These are phyloP conservation scores for Eucalyptus tenuipes DNA, from an alignment of 345 rosid genomes.

Conservation along the genomic window DNA sequence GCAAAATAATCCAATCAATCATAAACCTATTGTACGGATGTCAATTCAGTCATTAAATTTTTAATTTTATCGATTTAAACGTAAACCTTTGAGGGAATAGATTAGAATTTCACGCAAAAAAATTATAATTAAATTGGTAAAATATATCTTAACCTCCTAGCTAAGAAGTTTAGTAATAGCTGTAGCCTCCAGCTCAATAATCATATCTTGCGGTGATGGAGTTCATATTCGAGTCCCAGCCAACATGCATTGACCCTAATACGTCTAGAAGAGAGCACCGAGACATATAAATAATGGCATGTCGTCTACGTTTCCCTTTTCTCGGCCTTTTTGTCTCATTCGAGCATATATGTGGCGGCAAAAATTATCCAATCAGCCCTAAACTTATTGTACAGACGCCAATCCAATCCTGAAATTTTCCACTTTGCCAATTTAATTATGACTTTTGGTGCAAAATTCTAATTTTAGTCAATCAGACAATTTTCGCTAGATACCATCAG, in stretches of 20 bases:
- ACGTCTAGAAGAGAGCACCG: background rate
- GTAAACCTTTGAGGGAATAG: too few relatives aligned
- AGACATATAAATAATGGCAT: background rate
- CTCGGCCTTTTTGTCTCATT: background rate
- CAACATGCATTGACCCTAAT: background rate
- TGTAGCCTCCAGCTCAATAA: background rate
- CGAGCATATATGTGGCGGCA: background rate
- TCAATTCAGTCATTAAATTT: background rate
- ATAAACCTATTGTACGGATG: accelerated
- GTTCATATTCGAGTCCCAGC: background rate
- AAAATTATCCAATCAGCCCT: too few relatives aligned
- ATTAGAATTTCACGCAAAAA: too few relatives aligned
- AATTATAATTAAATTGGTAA: too few relatives aligned
- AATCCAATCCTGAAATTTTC: background rate
- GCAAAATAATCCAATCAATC: background rate
- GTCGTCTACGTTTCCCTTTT: background rate
- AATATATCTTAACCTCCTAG: background rate
- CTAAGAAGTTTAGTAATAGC: background rate
- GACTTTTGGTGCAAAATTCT: too few relatives aligned
- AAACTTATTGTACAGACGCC: accelerated
- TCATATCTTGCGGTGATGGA: background rate
- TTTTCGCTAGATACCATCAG: accelerated
- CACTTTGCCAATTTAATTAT: too few relatives aligned
- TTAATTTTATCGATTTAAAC: too few relatives aligned
- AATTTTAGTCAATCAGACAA: background rate